Evolutionary conservation across 164 flowering plant species (phyloP).

Genomic region (Cinnamomum micranthum): DNA sequence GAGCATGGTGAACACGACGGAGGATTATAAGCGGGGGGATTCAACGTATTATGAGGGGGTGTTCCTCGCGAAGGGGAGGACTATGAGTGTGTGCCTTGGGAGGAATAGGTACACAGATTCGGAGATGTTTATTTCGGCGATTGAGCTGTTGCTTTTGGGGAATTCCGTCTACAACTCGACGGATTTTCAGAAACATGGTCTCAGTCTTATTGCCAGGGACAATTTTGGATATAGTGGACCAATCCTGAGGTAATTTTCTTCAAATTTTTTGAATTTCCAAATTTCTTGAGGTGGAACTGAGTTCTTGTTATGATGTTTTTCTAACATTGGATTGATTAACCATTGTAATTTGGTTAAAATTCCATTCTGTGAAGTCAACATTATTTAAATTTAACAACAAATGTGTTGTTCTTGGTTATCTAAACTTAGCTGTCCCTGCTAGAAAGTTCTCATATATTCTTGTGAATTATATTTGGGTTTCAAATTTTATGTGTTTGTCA

Average conservation of each 20-base stretch:
- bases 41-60: slow-evolving; percentile 75
- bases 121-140: slow-evolving; percentile 74
- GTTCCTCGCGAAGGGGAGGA: slow-evolving; percentile 62
- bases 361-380: too few species aligned
- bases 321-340: neutral
- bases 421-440: neutral
- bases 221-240: slow-evolving; percentile 66
- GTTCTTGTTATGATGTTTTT: too few species aligned
- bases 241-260: slow-evolving; percentile 43
- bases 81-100: slow-evolving; percentile 71
- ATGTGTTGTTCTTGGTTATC: neutral
- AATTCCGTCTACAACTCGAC: slow-evolving; percentile 77
- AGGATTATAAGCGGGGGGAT: slow-evolving; percentile 43
- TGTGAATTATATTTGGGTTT: neutral
- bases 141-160: slow-evolving; percentile 59
- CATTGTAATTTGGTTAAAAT: too few species aligned
- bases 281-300: neutral
- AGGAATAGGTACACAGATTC: slow-evolving; percentile 63
- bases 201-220: slow-evolving; percentile 64
- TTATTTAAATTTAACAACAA: too few species aligned
- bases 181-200: slow-evolving; percentile 45
- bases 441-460: neutral
- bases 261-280: neutral
- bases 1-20: slow-evolving; percentile 79
- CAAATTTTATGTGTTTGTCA: too few species aligned